Conservation (phyloP, 2,329 filamentous ascomycete species). For the Oidium heveae region DNA sequence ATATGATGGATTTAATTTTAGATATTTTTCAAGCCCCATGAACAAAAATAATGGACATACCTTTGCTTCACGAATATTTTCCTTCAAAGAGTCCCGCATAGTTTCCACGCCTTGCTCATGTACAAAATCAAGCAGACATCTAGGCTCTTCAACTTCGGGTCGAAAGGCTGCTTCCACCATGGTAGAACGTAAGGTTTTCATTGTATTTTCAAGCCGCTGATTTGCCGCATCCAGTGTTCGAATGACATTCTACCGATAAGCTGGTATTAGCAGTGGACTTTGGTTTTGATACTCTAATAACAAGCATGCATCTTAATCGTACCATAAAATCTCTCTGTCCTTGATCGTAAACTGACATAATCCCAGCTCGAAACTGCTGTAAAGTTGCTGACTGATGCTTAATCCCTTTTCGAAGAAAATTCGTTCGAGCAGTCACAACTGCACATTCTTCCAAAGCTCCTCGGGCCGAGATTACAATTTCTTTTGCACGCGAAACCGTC, state of each 20-base stretch:
- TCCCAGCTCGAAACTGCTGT: slow-evolving; percentile 22
- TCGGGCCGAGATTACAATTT: slow-evolving; percentile 56
- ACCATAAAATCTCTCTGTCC: slow-evolving; percentile 31
- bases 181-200: slow-evolving; percentile 37
- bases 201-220: slow-evolving; percentile 35
- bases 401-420: slow-evolving; percentile 40
- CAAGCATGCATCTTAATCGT: not conserved
- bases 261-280: not conserved
- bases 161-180: slow-evolving; percentile 38
- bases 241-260: slow-evolving; percentile 23
- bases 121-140: slow-evolving; percentile 50
- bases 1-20: not conserved
- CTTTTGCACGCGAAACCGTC: slow-evolving; percentile 64
- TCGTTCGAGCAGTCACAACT: slow-evolving; percentile 41
- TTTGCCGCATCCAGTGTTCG: slow-evolving; percentile 41
- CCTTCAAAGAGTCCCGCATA: slow-evolving; percentile 40
- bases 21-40: too few species aligned
- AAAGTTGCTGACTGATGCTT: slow-evolving; percentile 28
- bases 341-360: slow-evolving; percentile 29
- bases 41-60: slow-evolving; percentile 14
- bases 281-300: not conserved
- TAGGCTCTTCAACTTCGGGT: slow-evolving; percentile 29
- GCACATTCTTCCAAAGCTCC: slow-evolving; percentile 55
- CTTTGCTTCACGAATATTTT: slow-evolving; percentile 45
- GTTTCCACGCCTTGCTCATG: slow-evolving; percentile 43